These are phyloP conservation scores for Colletotrichum echinochloae DNA, from an alignment of 2,329 filamentous ascomycete species.

Conservation along the genomic window DNA sequence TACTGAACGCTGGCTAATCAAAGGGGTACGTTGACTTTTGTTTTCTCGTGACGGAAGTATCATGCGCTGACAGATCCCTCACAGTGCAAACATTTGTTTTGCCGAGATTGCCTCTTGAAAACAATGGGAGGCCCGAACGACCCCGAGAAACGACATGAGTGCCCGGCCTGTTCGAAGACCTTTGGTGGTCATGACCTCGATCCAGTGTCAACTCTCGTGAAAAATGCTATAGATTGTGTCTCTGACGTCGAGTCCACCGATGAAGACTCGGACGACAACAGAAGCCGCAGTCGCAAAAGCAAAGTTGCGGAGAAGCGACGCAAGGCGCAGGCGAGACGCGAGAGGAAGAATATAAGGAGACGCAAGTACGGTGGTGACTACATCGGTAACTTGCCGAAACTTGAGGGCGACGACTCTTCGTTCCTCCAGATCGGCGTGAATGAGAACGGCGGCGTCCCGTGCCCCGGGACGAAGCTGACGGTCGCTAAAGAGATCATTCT, in stretches of 20 bases:
- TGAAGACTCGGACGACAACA: not conserved
- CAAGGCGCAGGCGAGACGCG: not conserved
- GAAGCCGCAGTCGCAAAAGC: not conserved
- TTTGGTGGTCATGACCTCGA: accelerated
- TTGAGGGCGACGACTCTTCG: not conserved
- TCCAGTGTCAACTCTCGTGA: not conserved
- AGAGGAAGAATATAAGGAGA: not conserved
- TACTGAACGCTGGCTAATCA: not conserved
- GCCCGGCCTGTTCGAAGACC: not conserved
- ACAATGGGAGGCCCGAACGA: too few relatives aligned
- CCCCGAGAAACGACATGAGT: not conserved
- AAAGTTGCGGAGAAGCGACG: not conserved
- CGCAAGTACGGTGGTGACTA: slow-evolving; percentile 44
- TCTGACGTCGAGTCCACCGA: not conserved
- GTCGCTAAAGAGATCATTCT: slow-evolving; percentile 47
- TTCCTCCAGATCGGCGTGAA: not conserved
- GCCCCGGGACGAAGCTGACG: slow-evolving; percentile 49
- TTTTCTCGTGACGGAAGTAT: accelerated
- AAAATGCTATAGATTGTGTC: not conserved
- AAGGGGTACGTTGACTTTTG: not conserved
- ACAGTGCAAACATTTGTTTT: slow-evolving; percentile 1
- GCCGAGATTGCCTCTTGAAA: not conserved
- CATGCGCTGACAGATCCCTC: not conserved
- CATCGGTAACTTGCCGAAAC: slow-evolving; percentile 35
- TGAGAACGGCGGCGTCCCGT: slow-evolving; percentile 25